phyloP scores from a whole-genome alignment of 768 basidiomycete genomes.

The Dentipellis fragilis region DNA sequence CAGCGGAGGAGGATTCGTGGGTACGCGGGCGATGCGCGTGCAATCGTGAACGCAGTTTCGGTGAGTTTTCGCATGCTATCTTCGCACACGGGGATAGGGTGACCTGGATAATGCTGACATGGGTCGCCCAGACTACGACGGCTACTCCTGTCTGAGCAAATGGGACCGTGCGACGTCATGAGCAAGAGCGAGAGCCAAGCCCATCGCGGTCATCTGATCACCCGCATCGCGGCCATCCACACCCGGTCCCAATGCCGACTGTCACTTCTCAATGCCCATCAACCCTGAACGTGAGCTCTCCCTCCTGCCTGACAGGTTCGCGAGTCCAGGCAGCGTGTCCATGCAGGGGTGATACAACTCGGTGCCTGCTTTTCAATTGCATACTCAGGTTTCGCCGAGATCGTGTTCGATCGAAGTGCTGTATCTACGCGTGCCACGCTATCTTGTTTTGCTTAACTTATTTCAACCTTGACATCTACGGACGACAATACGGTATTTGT shows the following conservation, averaged over 20 bases:
- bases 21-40: slow-evolving; percentile 36
- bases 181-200: background rate
- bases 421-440: background rate
- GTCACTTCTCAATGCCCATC: background rate
- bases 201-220: background rate
- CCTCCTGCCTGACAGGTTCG: too few relatives aligned
- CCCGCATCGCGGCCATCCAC: background rate
- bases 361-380: background rate
- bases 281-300: background rate
- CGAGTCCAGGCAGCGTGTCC: too few relatives aligned
- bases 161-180: slow-evolving; percentile 29
- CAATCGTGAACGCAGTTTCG: slow-evolving; percentile 45
- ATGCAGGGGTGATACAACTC: too few relatives aligned
- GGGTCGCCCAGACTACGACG: slow-evolving; percentile 35
- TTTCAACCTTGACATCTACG: background rate
- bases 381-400: background rate
- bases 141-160: slow-evolving; percentile 45
- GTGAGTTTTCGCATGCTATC: slow-evolving; percentile 24
- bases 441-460: background rate
- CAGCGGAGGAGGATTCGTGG: slow-evolving; percentile 26
- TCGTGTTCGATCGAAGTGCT: background rate
- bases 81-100: background rate
- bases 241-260: background rate
- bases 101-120: background rate
- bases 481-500: too few relatives aligned